Conservation (phyloP, 2,329 filamentous ascomycete species). For the Stagonosporopsis tanaceti region DNA sequence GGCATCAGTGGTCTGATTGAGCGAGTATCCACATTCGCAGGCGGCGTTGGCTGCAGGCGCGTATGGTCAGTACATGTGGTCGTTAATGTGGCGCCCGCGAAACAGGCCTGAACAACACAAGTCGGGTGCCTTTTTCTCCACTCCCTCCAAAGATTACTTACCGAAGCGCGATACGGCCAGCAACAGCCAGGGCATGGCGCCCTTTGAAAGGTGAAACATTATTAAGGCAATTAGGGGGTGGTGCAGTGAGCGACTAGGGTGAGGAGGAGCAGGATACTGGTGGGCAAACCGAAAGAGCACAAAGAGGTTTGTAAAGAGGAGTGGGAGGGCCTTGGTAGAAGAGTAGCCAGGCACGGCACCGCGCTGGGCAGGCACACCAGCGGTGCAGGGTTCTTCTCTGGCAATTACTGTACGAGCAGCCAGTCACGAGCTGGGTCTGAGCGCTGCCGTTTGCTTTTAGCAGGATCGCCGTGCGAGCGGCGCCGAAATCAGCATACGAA, state of each 20-base stretch:
- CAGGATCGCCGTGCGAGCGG: slow-evolving; percentile 18
- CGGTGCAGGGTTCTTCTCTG: slow-evolving; percentile 16
- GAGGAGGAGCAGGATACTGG: slow-evolving; percentile 15
- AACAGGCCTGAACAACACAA: neutral
- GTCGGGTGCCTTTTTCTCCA: neutral
- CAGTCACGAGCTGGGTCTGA: slow-evolving; percentile 18
- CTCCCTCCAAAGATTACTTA: slow-evolving; percentile 25
- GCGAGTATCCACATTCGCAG: slow-evolving; percentile 77
- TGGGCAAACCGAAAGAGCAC: slow-evolving; percentile 26
- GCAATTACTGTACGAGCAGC: slow-evolving; percentile 23
- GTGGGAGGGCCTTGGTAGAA: slow-evolving; percentile 17
- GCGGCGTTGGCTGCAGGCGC: slow-evolving; percentile 51
- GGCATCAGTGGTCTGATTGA: slow-evolving; percentile 56
- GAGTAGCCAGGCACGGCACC: slow-evolving; percentile 13
- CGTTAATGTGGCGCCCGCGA: neutral
- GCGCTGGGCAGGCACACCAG: slow-evolving; percentile 16
- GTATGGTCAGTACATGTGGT: slow-evolving; percentile 18
- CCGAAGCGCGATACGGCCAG: slow-evolving; percentile 42
- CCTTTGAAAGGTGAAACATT: slow-evolving; percentile 30
- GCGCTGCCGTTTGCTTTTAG: slow-evolving; percentile 19
- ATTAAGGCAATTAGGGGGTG: slow-evolving; percentile 25
- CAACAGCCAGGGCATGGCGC: slow-evolving; percentile 40
- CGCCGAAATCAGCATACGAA: slow-evolving; percentile 35
- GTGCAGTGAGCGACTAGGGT: slow-evolving; percentile 34
- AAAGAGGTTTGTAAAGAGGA: slow-evolving; percentile 21